Base-by-base conservation (phyloP, 345 rosid species). In the Brassica napus region DNA sequence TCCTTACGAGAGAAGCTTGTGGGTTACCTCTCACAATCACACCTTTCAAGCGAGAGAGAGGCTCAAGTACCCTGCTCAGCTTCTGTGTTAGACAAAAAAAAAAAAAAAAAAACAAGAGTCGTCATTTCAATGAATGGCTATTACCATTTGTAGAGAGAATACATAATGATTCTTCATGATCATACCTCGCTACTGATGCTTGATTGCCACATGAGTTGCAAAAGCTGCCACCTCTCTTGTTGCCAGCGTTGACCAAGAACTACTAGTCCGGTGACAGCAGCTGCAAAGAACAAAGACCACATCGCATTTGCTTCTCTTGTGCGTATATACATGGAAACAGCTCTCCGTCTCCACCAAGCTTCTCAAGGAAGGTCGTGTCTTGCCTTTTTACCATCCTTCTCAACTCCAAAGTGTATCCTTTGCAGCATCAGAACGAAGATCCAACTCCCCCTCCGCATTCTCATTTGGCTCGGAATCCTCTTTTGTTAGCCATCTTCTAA, bases 311-410 rank as follows among this genome's bases (percentile, higher is more conserved):
- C 90, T 68, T 93, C 99, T 86, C 88, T 89, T 23, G 97, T 92
- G 65, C 88, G 92, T 68, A 82, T 71, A 83, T 87, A 93, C 66
- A 93, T 52, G 23, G 97, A 88, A 71, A 87, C 78, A 28, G 94
- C 94, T 77, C 92, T 89, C 77, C 89, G 89, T 88, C 87, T 96
- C 99, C 99, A 93, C 99, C 99, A 93, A 65, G 97, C 93, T 76
- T 86, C 90, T 58, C 92, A 87, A 18, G 98, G 97, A 57, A 89
- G 90, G 62, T 77, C 74, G 57, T 80, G 8, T 11, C 49, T n/a
- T 37, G 44, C 3, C 3, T 28, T 72, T 69, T 73, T 34, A 23
- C 26, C 57, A 58, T 42, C 79, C 55, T 86, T 69, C 44, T 60
- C 88, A 66, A 77, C 89, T 79, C 81, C 69, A 21, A 21, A 77